Evolutionary conservation across 2,329 filamentous ascomycete genomes (phyloP), one percentile per base, ranked within the genome.

Genomic region (Fusarium humuli): DNA sequence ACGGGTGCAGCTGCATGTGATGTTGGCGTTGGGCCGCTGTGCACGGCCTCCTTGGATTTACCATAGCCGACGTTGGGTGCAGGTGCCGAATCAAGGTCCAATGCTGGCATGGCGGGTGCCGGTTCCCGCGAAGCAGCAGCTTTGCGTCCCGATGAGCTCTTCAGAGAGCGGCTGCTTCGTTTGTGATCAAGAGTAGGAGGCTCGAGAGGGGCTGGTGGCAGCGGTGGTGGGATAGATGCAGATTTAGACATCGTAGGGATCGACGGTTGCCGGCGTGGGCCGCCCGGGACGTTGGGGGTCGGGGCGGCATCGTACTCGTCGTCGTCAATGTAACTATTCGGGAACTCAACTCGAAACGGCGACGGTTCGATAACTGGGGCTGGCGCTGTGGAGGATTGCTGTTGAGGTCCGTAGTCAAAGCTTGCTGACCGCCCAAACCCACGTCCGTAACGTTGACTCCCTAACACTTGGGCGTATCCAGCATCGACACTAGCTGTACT

Each of bases 211-310:
- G 82, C 79, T 14, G 79, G 75, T 14, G 84, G 80, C 16, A 66
- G 42, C 41, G 79, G 80, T 69, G 79, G 82, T 49, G 77, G 77
- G 18, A 71, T 62, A 11, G 71, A 49, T 25, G 59, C 54, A 25
- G 73, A 78, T 34, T 77, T 71, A 25, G 85, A 80, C 59, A 83
- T 81, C 10, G 79, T 56, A 64, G 74, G 67, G 49, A 71, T 70
- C 57, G 73, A 63, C 46, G 72, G 50, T 22, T 80, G 74, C 59
- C 82, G 82, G 63, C 94, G 89, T 60, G 94, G 93, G 7, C 94
- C 94, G 50, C 87, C 91, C 34, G 93, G 94, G 37, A 98, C 86
- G 29, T 90, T 94, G 7, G 95, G 95, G 40, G 91, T 95, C 16
- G 95, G 94, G 27, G 94, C 94, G 54, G 94, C 92, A 77, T 96